Base-by-base conservation (phyloP, 2,329 filamentous ascomycete species). In the Dichotomopilus funicola region DNA sequence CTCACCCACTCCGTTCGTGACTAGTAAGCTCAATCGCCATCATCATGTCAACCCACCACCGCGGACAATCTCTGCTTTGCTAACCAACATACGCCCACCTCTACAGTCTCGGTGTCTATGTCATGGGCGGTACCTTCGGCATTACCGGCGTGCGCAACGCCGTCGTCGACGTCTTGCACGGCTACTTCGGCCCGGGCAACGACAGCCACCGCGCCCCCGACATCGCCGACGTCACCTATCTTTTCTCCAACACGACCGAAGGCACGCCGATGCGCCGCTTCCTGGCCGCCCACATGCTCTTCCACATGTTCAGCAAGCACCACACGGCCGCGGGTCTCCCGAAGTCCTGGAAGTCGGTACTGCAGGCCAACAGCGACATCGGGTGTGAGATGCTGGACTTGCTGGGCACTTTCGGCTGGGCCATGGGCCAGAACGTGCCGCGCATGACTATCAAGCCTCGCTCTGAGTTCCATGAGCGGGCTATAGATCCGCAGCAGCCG, bases 341-440 rank as follows among this genome's bases (percentile, higher is more conserved):
- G 0, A 31, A 51, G 2, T 60, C 61, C 31, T 64, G 63, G 63
- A 34, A 38, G 35, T 47, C 54, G 31, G 58, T 64, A 0, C 42
- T 65, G 10, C 35, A 9, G 5, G 13, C 19, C 1, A 40, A 54
- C 12, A 43, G 44, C 40, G 55, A 56, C 7, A 58, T 66, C 36
- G 58, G 54, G 31, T 61, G 31, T 41, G 54, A 53, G 10, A 54
- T 65, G 46, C 46, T 64, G 47, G 42, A 47, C 31, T 63, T 63
- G 61, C 53, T 66, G 3, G 45, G 42, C 45, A 61, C 62, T 10
- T 64, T 61, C 61, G 51, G 54, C 40, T 66, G 64, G 64, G 31
- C 38, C 33, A 62, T 62, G 45, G 62, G 62, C 10, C 31, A 36
- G 19, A 63, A 61, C 40, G 56, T 57, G 2, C 61, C 62, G 9